Evolutionary conservation across 1,284 basidiomycete genomes (phyloP), one percentile per base, ranked within the genome.

Genomic region (Amylostereum chailletii): DNA sequence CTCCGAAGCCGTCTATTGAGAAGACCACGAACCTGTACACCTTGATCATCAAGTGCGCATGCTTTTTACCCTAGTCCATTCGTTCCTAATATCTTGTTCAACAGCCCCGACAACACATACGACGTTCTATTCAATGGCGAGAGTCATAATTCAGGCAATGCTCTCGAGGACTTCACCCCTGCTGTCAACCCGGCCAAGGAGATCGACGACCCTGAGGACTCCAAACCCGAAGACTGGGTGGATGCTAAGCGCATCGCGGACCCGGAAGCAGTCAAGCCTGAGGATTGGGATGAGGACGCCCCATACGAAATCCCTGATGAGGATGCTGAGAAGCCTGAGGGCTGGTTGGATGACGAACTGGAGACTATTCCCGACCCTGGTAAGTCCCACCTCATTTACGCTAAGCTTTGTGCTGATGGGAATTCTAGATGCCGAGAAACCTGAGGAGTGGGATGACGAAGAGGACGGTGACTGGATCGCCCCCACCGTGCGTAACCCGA

Each of bases 381-480:
- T 79, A 57, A 59, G 68, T 55, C 49, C 34, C 29, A 47, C 26
- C 42, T 29, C 37, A 4, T 19, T 5, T 47, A 19, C n/a, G 31
- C 46, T 34, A 3, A 1, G 26, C 45, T 43, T 11, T 34, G 33
- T 34, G 46, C 27, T 45, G 10, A 55, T 26, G 2, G 34, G 26
- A 10, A n/a, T 34, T 37, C 29, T 46, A 80, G 90, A 94, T 58
- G 87, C 93, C 43, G 81, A 86, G 71, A 98, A 98, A 79, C 96
- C 96, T 32, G 95, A 98, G 66, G 96, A 99, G 70, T 99, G 96
- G 96, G 94, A 97, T 64, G 90, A 99, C 59, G 96, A 98, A 68
- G 95, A 99, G 67, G 95, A 99, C 62, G 96, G 96, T 67, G 95
- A 98, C 64, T 99, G 94, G 93, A 80, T 97, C 54, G 81, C 94